Base-by-base conservation (phyloP, 2,329 filamentous ascomycete species). In the Fusarium begoniae region DNA sequence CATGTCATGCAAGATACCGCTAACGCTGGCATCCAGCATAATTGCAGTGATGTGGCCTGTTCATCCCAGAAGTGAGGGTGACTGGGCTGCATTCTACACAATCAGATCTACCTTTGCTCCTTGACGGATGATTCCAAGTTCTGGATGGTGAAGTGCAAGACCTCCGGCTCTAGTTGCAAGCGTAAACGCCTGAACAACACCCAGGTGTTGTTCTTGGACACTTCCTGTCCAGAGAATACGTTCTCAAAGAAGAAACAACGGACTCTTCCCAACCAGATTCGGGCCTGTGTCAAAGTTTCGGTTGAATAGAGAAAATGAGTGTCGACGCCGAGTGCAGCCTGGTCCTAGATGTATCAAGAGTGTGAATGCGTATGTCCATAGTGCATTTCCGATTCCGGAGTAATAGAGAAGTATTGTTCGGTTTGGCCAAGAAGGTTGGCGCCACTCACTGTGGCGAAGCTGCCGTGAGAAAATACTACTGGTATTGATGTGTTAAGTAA, bases 371-470 rank as follows among this genome's bases (percentile, higher is more conserved):
- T 82, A 73, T 89, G 87, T n/a, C 89, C 88, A 78, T 86, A 90
- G 76, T 89, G 87, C 83, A 89, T 86, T 74, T 90, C 89, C 0
- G 87, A 88, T 74, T 91, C 89, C 4, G 88, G 87, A 0, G 89
- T 90, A 66, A 88, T 88, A 58, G 87, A 88, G 47, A 90, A 79
- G 79, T 87, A 86, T 57, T 89, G 85, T 78, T 90, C 86, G 5
- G 83, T 83, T 1, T 79, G 67, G 17, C 86, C 85, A 2, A 90
- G 83, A 1, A 88, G 80, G 4, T 78, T 60, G 2, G 81, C 80
- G 20, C 85, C 84, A 0, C 70, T 64, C 2, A 81, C 76, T 1
- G 84, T 84, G 24, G 89, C 77, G 78, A 82, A 87, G 20, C 80
- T 82, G 1, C 82, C 87, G 73, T 90, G 89, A 0, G 87, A 86